Evolutionary conservation across 2,329 filamentous ascomycete genomes (phyloP).

Genomic region (Ophiostoma sp.): DNA sequence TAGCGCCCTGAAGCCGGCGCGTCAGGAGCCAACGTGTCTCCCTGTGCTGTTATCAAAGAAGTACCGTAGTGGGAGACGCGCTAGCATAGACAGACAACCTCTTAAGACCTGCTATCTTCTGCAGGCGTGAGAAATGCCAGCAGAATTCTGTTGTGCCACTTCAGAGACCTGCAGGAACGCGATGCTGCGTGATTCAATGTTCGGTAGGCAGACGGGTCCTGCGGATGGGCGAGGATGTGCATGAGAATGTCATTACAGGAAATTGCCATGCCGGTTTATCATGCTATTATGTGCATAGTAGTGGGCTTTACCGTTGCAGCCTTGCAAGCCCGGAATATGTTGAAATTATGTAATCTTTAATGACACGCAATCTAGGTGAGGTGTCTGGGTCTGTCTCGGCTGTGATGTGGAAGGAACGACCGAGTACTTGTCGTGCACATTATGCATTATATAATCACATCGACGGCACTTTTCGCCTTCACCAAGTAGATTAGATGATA

Average conservation of each 20-base stretch:
- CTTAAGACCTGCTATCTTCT: background rate
- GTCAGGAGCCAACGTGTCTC: conserved; percentile 5
- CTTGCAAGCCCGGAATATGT: background rate
- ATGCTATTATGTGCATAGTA: background rate
- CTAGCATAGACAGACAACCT: background rate
- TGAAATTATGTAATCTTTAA: background rate
- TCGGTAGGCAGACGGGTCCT: background rate
- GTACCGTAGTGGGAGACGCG: background rate
- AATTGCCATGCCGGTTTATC: background rate
- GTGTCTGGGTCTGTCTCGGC: background rate
- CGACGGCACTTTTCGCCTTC: background rate
- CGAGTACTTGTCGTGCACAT: background rate
- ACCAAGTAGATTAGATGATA: background rate
- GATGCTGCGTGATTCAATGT: background rate
- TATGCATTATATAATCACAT: background rate
- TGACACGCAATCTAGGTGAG: too few species aligned
- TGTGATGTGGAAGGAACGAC: too few species aligned
- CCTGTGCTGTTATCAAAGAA: conserved; percentile 6
- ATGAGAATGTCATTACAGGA: background rate
- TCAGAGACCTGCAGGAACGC: conserved; percentile 4
- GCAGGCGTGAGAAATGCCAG: background rate
- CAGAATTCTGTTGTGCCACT: conserved; percentile 6
- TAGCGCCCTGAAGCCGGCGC: background rate
- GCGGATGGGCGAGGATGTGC: background rate
- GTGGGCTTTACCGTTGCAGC: background rate